Evolutionary conservation across 768 basidiomycete genomes (phyloP).

Genomic region (Lanmaoa rubissima): DNA sequence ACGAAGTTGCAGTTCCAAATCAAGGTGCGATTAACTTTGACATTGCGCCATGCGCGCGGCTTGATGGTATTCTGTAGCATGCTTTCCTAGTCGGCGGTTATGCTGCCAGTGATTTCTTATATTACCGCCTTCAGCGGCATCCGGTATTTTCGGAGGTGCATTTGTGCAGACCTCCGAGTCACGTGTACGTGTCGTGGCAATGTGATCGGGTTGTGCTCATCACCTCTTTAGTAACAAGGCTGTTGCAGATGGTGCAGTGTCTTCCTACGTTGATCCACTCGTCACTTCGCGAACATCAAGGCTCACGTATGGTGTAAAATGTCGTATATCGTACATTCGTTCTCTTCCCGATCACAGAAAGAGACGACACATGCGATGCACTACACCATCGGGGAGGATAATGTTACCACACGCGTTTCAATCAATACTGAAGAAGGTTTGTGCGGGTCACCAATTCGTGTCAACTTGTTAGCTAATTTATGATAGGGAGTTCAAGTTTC

Average conservation of each 20-base stretch:
- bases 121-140: constrained; percentile 37
- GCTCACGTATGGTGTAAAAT: constrained; percentile 38
- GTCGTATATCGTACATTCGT: constrained; percentile 26
- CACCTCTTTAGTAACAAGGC: constrained; percentile 38
- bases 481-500: constrained; percentile 15
- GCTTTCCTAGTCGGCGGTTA: constrained; percentile 55
- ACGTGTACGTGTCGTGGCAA: constrained; percentile 37
- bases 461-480: not conserved
- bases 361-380: constrained; percentile 26
- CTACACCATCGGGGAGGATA: constrained; percentile 25
- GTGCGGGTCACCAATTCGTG: fast-evolving
- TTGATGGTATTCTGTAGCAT: constrained; percentile 16
- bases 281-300: constrained; percentile 44
- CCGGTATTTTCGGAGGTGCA: constrained; percentile 36
- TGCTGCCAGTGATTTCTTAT: constrained; percentile 47
- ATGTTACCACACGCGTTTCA: constrained; percentile 35
- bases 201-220: not conserved
- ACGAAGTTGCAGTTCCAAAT: constrained; percentile 25
- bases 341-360: constrained; percentile 35
- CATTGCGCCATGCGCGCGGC: no score
- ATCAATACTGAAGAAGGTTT: constrained; percentile 36
- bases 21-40: constrained; percentile 8
- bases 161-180: constrained; percentile 47
- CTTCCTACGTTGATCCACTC: constrained; percentile 41
- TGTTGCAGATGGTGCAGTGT: constrained; percentile 39